Evolutionary conservation across 1,284 basidiomycete species (phyloP).

Genomic region (Malassezia psittaci): DNA sequence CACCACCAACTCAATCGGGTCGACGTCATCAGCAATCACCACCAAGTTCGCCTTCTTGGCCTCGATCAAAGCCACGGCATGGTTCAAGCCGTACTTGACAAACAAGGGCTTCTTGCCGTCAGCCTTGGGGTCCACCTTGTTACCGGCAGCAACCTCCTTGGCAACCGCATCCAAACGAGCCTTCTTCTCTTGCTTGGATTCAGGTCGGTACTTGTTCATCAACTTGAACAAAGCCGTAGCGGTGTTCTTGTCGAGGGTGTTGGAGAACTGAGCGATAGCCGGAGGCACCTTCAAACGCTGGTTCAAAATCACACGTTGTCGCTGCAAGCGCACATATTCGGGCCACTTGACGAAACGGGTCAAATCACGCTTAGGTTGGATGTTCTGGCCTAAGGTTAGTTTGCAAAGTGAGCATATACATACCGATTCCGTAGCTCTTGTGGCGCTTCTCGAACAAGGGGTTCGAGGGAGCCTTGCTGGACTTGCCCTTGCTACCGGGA

Average conservation of each 20-base stretch:
- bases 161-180: slow-evolving; percentile 71
- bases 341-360: slow-evolving; percentile 99
- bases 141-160: slow-evolving; percentile 62
- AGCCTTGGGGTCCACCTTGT: slow-evolving; percentile 47
- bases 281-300: slow-evolving; percentile 98
- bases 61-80: slow-evolving; percentile 76
- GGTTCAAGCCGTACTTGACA: slow-evolving; percentile 95
- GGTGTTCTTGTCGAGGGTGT: slow-evolving; percentile 99
- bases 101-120: slow-evolving; percentile 72
- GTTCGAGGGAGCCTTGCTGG: slow-evolving; percentile 64
- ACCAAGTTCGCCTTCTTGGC: slow-evolving; percentile 96
- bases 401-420: slow-evolving; percentile 34
- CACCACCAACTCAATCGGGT: slow-evolving; percentile 88
- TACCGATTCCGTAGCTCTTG: slow-evolving; percentile 92
- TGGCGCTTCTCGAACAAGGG: slow-evolving; percentile 84
- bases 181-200: slow-evolving; percentile 96
- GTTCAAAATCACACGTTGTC: slow-evolving; percentile 96
- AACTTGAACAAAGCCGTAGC: slow-evolving; percentile 97
- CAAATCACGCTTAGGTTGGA: slow-evolving; percentile 79
- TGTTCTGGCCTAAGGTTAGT: slow-evolving; percentile 68
- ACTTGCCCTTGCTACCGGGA: slow-evolving; percentile 39
- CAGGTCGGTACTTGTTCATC: slow-evolving; percentile 87
- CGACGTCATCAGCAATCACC: slow-evolving; percentile 93
- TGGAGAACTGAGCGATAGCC: slow-evolving; percentile 92
- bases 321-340: slow-evolving; percentile 93